Evolutionary conservation across 495 filamentous ascomycete genomes (phyloP), one percentile per base, ranked within the genome.

Genomic region (Amniculicola lignicola): DNA sequence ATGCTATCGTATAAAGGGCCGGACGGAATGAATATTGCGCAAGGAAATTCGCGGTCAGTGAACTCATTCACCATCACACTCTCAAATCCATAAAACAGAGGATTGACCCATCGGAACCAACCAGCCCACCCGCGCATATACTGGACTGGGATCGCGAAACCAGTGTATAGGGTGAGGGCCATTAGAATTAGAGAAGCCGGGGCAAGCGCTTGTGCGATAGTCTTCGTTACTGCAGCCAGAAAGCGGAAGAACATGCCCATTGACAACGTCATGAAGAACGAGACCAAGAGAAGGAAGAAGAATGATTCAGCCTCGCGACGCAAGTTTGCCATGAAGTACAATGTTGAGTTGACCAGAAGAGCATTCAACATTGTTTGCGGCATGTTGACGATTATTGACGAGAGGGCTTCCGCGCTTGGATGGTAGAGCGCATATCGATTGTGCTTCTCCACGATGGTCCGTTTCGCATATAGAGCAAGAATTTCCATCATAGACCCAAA

Each of bases 381-480:
- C 50, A 92, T 56, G 59, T 93, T 88, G 54, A 78, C 78, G 7
- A 95, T 70, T 75, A 90, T 86, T 11, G 83, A 87, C 0, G 89
- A 79, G 35, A 93, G 74, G 0, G 89, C 87, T 71, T 95, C 90
- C 11, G 89, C 82, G 4, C 82, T 84, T 0, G 90, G 87, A 66
- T 93, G 90, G 61, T 95, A 95, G 28, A 95, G 75, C 9, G 90
- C 90, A 66, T 93, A 95, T 47, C 82, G 81, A 45, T 75, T 72
- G 60, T 96, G 90, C 64, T 95, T 95, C 63, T 96, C 90, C 51
- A 96, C 89, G 59, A 96, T 93, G 0, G 87, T 82, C 12, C 90
- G 81, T 79, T 94, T n/a, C n/a, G n/a, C n/a, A n/a, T n/a, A n/a
- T n/a, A n/a, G n/a, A n/a, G n/a, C n/a, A n/a, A n/a, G n/a, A n/a